Base-by-base conservation (phyloP, 257 asterid species). In the Petunia axillaris region DNA sequence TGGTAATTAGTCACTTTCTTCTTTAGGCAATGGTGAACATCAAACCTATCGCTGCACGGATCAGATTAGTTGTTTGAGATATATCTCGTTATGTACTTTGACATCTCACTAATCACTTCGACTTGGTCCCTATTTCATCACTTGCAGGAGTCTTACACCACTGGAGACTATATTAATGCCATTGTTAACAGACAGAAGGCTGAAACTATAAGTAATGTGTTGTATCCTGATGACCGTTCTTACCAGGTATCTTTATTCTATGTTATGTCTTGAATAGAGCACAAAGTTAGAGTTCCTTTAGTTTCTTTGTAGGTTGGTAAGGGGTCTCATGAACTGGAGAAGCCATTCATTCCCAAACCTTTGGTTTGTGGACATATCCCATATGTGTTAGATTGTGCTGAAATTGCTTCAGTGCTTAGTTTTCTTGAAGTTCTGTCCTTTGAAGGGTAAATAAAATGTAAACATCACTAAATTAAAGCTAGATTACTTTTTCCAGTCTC, bases 181-280 rank as follows among this genome's bases (percentile, higher is more conserved):
- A 75, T 88, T 36, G 87, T 86, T 37, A 81, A 86, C 80, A 81
- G 88, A 64, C 91, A 88, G 78, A 88, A 88, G 81, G 91, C 91
- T 7, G 91, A 88, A 83, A 81, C 84, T 38, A 88, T 88, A 70
- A 88, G 91, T 84, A 86, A 84, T 71, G 88, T 88, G 44, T 84
- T 88, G 74, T 88, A 88, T 64, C 91, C 91, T 35, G 89, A 88
- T 79, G 91, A 88, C 57, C 91, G 89, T 84, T 84, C 91, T 81
- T 88, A 88, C 85, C 91, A 88, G 89, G 91, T 88, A 63, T 41
- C 48, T 71, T 14, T 43, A 48, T 79, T 67, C 43, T 37, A 75
- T 55, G 43, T 64, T 15, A 11, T 71, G 6, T 50, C 62, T 50
- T 50, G 62, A 71, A 9, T 48, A 50, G 44, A 10, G 44, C 41